Evolutionary conservation across 345 rosid genomes (phyloP), one percentile per base, ranked within the genome.

Genomic region (Sisymbrium altissimum): DNA sequence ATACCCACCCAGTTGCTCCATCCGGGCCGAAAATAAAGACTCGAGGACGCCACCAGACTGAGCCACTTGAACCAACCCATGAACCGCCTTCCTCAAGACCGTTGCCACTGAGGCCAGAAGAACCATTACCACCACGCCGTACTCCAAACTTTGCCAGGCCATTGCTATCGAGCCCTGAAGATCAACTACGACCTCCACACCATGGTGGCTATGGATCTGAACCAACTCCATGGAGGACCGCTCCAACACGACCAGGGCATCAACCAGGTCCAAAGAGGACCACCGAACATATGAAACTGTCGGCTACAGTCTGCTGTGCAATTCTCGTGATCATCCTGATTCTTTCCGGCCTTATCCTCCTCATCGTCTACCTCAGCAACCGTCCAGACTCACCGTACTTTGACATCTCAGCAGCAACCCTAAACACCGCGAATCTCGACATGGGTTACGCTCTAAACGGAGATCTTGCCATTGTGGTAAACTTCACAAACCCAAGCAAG

Each of bases 401-500:
- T 14, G 86, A 90, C 45, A 78, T 90, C 71, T 10, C 89, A 9
- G 82, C 82, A 59, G 98, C 85, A 50, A 86, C 83, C 75, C 79
- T 92, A 49, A 95, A 95, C 41, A 75, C 91, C 13, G 98, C 92
- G 9, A 92, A 86, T 65, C 81, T 92, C 18, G 89, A 92, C 78
- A 80, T 88, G 80, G 97, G 82, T 30, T 72, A 74, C 72, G 53
- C 82, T 59, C 88, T 95, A 0, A 92, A 90, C 23, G 92, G 92
- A 7, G 97, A 90, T 79, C 65, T 95, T 15, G 70, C 81, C 0
- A 8, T 95, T 53, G 90, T 92, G 2, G 87, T 85, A 3, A 95
- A 95, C 81, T 87, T 92, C 93, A 89, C 96, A 32, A 95, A 95
- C 70, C 92, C 93, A 3, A 92, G 90, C 87, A 85, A 76, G 80